Percentiles rank a stretch among this genome's conserved stretches.
These are phyloP conservation scores for Neurospora sp. DNA, from an alignment of 495 filamentous ascomycete genomes.

Conservation along the genomic window DNA sequence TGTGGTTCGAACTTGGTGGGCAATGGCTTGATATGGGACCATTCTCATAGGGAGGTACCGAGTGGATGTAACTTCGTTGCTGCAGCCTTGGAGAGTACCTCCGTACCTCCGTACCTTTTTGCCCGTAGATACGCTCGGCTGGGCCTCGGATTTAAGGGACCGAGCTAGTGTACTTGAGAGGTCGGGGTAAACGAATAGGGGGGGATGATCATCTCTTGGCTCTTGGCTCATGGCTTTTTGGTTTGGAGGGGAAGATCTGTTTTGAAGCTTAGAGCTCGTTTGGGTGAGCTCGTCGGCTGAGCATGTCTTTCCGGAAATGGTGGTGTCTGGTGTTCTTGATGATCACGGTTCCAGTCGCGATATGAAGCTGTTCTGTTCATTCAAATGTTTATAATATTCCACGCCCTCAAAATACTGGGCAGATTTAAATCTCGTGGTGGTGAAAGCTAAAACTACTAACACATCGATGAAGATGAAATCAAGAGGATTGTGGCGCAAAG, in stretches of 20 bases:
- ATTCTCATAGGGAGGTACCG: background rate
- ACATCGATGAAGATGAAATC: background rate
- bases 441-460: background rate
- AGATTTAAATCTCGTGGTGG: rapidly evolving
- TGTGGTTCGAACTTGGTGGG: background rate
- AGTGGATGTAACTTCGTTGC: background rate
- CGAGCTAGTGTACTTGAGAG: background rate
- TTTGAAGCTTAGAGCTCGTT: background rate
- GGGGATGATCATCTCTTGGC: background rate
- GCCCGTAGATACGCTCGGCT: background rate
- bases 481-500: background rate
- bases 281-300: background rate
- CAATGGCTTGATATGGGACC: background rate
- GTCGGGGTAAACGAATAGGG: background rate
- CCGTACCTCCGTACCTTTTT: background rate
- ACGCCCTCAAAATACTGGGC: background rate
- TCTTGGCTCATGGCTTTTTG: background rate
- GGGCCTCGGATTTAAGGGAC: background rate
- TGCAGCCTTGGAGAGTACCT: background rate
- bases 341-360: too few species aligned
- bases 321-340: background rate
- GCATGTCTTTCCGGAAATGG: background rate
- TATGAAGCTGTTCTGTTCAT: too few species aligned
- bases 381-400: background rate
- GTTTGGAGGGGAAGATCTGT: background rate